Base-by-base conservation (phyloP, 495 filamentous ascomycete genomes). In the Bacidia gigantensis region DNA sequence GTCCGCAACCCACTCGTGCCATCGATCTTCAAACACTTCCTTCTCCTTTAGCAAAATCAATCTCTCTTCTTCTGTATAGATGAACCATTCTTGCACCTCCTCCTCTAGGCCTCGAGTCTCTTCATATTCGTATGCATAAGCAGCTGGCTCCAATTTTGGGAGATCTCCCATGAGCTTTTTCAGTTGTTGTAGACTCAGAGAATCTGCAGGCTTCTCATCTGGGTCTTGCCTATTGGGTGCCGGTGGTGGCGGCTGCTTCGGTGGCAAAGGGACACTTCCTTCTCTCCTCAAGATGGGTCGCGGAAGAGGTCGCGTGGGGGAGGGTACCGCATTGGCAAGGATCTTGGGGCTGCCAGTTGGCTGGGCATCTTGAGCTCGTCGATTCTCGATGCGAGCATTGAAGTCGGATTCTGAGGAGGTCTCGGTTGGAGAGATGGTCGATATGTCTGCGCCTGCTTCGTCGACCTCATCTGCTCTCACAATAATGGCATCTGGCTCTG, bases 81-180 rank as follows among this genome's bases (percentile, higher is more conserved):
- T 75, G 65, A 98, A 98, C 90, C 89, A 97, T 67, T 97, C 92
- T 58, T 95, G 86, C 20, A 97, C 70, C 69, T 98, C 92, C 52
- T 92, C 88, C 7, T 81, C 75, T 54, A 93, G 82, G 1, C 80
- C 72, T 39, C 87, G 79, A 2, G 82, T 74, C 67, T 96, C 87
- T n/a, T 78, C 71, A 69, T 97, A 97, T 60, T 79, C 77, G 65
- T 92, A 98, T 46, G 89, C 87, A 70, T 98, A 98, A n/a, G 87
- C 86, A 44, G 81, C 79, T 51, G 85, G 77, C 63, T 95, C 84
- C 24, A 71, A 62, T 60, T 76, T 80, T 0, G 87, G 87, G 60
- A 95, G 81, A 47, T 93, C 84, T 49, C 81, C 80, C 2, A 94
- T 85, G 21, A 98, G 74, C 50, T 77, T 78, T 53, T 77, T 78